Conservation (phyloP, 2,329 filamentous ascomycete genomes). For the Colletotrichum tabaci region DNA sequence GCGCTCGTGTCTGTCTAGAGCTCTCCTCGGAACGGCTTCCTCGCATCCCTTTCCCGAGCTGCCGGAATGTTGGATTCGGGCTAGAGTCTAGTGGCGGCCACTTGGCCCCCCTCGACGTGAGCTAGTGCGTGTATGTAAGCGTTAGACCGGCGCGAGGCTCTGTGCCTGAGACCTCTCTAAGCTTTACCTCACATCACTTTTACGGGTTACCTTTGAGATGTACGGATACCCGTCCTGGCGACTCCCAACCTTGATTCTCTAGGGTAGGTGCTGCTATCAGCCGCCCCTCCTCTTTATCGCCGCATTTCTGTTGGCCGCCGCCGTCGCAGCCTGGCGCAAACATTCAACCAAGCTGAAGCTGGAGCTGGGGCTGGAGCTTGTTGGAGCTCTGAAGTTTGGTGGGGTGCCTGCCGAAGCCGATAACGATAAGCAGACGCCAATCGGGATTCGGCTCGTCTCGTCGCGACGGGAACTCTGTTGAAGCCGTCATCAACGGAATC, state of each 20-base stretch:
- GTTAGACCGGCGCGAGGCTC: constrained; percentile 36
- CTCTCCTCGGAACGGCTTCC: constrained; percentile 10
- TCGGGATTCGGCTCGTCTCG: not conserved
- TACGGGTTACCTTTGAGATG: constrained; percentile 11
- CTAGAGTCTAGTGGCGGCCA: constrained; percentile 37
- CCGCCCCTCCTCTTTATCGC: constrained; percentile 28
- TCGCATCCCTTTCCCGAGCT: constrained; percentile 33
- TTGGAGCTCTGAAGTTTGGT: constrained; percentile 31
- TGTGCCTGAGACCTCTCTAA: constrained; percentile 30
- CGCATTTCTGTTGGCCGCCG: constrained; percentile 30
- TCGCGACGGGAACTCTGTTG: not conserved
- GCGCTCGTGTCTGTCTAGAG: constrained; percentile 22
- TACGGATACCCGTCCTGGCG: constrained; percentile 25
- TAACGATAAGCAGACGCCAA: constrained; percentile 15
- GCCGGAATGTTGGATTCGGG: constrained; percentile 39
- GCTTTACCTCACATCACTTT: constrained; percentile 23
- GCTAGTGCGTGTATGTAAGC: constrained; percentile 18
- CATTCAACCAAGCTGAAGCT: constrained; percentile 17
- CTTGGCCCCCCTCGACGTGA: constrained; percentile 29
- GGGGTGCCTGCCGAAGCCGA: constrained; percentile 1
- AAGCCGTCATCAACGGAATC: constrained; percentile 10
- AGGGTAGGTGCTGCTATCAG: constrained; percentile 7
- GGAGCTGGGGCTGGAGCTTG: constrained; percentile 21
- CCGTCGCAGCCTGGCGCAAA: not conserved
- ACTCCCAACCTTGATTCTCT: constrained; percentile 20